Evolutionary conservation across 371 early-diverging fungal species (phyloP), one percentile per base, ranked within the genome.

Genomic region (Coemansia sp.): DNA sequence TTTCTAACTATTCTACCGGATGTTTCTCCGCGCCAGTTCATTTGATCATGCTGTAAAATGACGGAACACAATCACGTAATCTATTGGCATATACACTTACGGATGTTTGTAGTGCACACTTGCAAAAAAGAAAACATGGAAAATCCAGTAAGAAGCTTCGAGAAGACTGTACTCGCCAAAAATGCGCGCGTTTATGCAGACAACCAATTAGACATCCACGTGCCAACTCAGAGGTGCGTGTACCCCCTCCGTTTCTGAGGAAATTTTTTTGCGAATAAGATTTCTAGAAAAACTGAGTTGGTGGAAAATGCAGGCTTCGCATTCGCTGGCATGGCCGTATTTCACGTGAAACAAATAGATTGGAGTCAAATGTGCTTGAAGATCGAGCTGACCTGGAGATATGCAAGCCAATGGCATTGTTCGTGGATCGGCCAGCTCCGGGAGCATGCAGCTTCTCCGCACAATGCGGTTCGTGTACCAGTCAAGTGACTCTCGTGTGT

Each of bases 31-130:
- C 49, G 49, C 19, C 49, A 49, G 49, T 4, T n/a, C 49, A 9
- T 9, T 49, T 19, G n/a, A 19, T 49, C 49, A 17, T 17, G n/a
- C 55, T 49, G 17, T 36, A 36, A 36, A 8, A 13, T 54, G 29
- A 15, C 61, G 48, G 61, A 60, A 29, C 46, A 44, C 40, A 54
- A 26, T 54, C 55, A 54, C 8, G 55, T 54, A 54, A 21, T 48
- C 12, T n/a, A 48, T n/a, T 46, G 11, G 6, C 32, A 46, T 7
- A 26, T 28, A 41, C 9, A 5, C 21, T 28, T 26, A 12, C 29
- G n/a, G n/a, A 13, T 54, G 29, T 26, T 11, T 54, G 28, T 23
- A 53, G 19, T 53, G 44, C n/a, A 3, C 19, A 49, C 19, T 9
- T 49, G 19, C 7, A 17, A 17, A 26, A 36, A 36, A 19, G 49